Evolutionary conservation across 257 asterid genomes (phyloP), one percentile per base, ranked within the genome.

Genomic region (Mitragyna speciosa): DNA sequence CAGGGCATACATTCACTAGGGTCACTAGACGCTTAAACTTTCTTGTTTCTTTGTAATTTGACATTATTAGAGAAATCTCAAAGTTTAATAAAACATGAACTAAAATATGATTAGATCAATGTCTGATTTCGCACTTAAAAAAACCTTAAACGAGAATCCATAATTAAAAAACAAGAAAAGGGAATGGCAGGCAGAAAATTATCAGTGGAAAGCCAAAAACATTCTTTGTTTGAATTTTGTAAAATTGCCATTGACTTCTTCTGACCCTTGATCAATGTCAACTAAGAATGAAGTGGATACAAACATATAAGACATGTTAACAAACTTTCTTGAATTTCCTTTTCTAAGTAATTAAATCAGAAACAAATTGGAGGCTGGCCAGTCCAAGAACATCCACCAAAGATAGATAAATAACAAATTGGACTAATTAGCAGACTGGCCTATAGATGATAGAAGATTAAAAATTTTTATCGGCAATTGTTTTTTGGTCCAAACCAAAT

Each of bases 111-210:
- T 64, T 28, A 28, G 69, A 26, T 28, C 8, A 63, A 11, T 63
- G 69, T 63, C 69, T 63, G 39, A n/a, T 45, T 59, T n/a, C 16
- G 33, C 33, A n/a, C 33, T 7, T 43, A 28, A 31, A 67, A 36
- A 36, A 36, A 36, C 72, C 49, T 49, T 43, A 73, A 76, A 73
- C 26, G 70, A 54, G 79, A 68, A 49, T 43, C 78, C 64, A 77
- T 63, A 76, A 56, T 17, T 49, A 49, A 68, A 82, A 77, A 30
- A 39, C 16, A 82, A 20, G 49, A 64, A 72, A 20, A 63, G 61
- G 22, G 51, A 80, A 56, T 36, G 82, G 86, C 72, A 58, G 80
- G 80, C 80, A 66, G 80, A 77, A 77, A 77, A 77, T 48, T n/a
- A n/a, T n/a, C 66, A 49, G 80, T 48, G 80, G 26, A 77, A 52